Evolutionary conservation across 306 rosid genomes (phyloP).

Genomic region (Cicer cuneatum): DNA sequence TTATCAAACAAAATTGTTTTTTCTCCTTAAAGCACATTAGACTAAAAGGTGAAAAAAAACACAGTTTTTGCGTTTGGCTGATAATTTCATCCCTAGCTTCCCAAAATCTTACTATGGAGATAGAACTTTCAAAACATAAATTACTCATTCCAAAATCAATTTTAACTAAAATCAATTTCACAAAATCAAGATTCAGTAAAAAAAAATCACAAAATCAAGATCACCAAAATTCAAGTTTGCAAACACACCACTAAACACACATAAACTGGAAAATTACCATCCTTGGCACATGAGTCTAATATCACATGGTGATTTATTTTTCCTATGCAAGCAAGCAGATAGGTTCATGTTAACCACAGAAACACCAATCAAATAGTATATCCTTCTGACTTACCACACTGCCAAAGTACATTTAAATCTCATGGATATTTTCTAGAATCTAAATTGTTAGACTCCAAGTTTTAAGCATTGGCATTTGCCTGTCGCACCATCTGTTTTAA

Average conservation of each 20-base stretch:
- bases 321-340: neutral
- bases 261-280: constrained; percentile 25
- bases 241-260: constrained; percentile 1
- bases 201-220: neutral
- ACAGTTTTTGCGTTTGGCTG: neutral
- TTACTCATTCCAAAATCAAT: neutral
- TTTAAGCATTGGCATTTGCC: constrained; percentile 5
- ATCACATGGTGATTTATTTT: constrained; percentile 14
- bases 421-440: constrained; percentile 5
- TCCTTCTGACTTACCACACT: neutral
- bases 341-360: constrained; percentile 20
- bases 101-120: neutral
- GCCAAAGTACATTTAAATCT: constrained; percentile 4
- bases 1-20: neutral
- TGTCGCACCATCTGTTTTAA: constrained; percentile 1
- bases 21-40: neutral
- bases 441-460: constrained; percentile 18
- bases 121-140: neutral
- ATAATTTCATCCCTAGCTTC: neutral
- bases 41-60: too few species aligned
- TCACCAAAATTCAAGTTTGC: constrained; percentile 4
- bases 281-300: neutral
- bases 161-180: neutral
- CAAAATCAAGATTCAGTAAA: neutral
- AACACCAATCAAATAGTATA: constrained; percentile 17